Base-by-base conservation (phyloP, 257 asterid genomes). In the Gentiana dahurica region DNA sequence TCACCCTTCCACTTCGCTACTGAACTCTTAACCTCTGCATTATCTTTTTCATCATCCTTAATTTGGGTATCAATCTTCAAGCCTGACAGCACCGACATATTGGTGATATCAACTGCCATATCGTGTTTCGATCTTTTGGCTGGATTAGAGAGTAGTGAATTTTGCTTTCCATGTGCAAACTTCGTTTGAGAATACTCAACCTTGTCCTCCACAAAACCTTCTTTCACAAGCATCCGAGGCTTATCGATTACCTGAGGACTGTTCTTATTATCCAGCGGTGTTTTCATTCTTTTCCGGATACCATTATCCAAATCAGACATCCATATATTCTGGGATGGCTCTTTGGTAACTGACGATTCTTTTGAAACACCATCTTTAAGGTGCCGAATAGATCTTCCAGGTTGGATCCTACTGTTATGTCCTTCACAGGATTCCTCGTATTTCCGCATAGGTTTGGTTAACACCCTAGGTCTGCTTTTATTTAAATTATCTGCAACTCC, bases 101-200 rank as follows among this genome's bases (percentile, higher is more conserved):
- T 62, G 56, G 72, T 58, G 45, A 71, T 61, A 75, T 72, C 85
- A 60, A 68, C 68, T 13, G 74, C 75, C 53, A 53, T 55, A 54
- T 73, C 85, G 55, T 51, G 41, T 63, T 81, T 81, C 34, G 73
- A 62, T 54, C 61, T 73, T 73, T 80, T 82, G 60, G 77, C 67
- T 57, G 77, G 73, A 61, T 58, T 61, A 36, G 75, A 56, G 34
- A 58, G 60, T 55, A 47, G 71, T 53, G 56, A 68, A 56, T 51
- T 67, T 59, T 63, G 75, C 57, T 70, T 78, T 60, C 64, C 80
- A 70, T 54, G 71, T 68, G 78, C 86, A 69, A 65, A 79, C 60
- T 72, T 78, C 76, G 74, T 74, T 75, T 60, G 49, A 24, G 77
- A 58, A 47, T 62, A 13, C 47, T 58, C 63, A 49, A 52, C 50